These are phyloP conservation scores for Bidens hawaiensis DNA, from an alignment of 140 eudicot genomes.

Conservation along the genomic window DNA sequence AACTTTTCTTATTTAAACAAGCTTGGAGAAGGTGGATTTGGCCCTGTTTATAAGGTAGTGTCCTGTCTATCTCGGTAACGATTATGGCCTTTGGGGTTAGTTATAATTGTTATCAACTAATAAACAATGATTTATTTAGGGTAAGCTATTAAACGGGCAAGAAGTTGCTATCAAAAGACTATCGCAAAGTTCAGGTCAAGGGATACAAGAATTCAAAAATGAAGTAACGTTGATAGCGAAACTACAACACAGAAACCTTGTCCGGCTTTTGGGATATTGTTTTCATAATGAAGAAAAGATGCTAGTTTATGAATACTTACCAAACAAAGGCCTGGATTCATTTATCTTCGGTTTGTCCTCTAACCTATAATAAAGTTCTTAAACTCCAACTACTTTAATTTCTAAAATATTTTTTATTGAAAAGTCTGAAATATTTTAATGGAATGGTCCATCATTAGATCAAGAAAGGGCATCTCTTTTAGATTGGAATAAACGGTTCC, in stretches of 20 bases:
- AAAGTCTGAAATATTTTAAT: background rate
- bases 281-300: background rate
- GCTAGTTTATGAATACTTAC: constrained; percentile 10
- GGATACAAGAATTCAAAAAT: constrained; percentile 11
- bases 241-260: constrained; percentile 9
- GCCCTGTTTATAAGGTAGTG: constrained; percentile 7
- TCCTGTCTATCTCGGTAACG: background rate
- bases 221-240: constrained; percentile 4
- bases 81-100: background rate
- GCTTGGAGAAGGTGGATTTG: constrained; percentile 9
- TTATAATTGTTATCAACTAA: background rate
- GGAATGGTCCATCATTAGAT: constrained; percentile 15
- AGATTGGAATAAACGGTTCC: constrained; percentile 46
- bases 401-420: background rate
- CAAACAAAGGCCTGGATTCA: constrained; percentile 10
- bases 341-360: constrained; percentile 5
- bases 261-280: constrained; percentile 15
- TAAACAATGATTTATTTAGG: background rate
- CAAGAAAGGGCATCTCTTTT: constrained; percentile 20
- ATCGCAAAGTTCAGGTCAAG: constrained; percentile 16
- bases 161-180: constrained; percentile 6
- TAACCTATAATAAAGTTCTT: background rate
- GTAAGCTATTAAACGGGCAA: constrained; percentile 4
- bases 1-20: background rate
- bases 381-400: background rate